Evolutionary conservation across 2,329 filamentous ascomycete species (phyloP).

Genomic region (Neofusicoccum ribis): DNA sequence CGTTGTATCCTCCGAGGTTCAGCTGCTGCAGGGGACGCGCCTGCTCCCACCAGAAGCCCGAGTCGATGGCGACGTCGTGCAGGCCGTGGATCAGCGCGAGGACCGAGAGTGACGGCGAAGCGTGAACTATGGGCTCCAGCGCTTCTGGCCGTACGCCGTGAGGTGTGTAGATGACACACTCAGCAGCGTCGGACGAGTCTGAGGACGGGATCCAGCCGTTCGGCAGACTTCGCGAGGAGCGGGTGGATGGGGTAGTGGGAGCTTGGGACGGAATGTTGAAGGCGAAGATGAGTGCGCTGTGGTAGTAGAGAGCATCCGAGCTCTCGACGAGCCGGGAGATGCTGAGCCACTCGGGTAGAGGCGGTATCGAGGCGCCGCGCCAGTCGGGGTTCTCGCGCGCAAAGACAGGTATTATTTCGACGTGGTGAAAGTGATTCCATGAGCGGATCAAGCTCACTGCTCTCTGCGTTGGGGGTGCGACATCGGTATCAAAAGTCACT

Average conservation of each 20-base stretch:
- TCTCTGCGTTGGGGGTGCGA: constrained; percentile 36
- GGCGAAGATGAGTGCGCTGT: constrained; percentile 59
- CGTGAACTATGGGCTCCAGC: constrained; percentile 45
- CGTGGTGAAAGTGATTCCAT: constrained; percentile 61
- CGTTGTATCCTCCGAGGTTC: constrained; percentile 65
- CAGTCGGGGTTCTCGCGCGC: constrained; percentile 42
- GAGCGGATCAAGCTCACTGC: constrained; percentile 57
- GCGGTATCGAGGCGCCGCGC: constrained; percentile 45
- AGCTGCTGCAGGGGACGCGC: constrained; percentile 51
- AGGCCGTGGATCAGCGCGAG: constrained; percentile 65
- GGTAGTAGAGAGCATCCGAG: constrained; percentile 59
- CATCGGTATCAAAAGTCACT: not conserved
- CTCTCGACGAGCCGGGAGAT: constrained; percentile 53
- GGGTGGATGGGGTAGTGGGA: constrained; percentile 24
- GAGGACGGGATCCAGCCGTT: constrained; percentile 12
- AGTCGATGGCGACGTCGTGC: constrained; percentile 58
- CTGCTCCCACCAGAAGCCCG: constrained; percentile 21
- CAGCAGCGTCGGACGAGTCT: constrained; percentile 36
- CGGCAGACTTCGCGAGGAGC: not conserved
- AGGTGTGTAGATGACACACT: constrained; percentile 64
- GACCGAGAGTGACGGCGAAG: constrained; percentile 50
- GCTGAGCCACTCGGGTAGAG: constrained; percentile 62
- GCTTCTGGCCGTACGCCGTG: constrained; percentile 58
- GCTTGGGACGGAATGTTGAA: constrained; percentile 45
- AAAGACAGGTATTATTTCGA: constrained; percentile 54